phyloP scores from a whole-genome alignment of 2,329 filamentous ascomycete species.

The Alternaria atra region DNA sequence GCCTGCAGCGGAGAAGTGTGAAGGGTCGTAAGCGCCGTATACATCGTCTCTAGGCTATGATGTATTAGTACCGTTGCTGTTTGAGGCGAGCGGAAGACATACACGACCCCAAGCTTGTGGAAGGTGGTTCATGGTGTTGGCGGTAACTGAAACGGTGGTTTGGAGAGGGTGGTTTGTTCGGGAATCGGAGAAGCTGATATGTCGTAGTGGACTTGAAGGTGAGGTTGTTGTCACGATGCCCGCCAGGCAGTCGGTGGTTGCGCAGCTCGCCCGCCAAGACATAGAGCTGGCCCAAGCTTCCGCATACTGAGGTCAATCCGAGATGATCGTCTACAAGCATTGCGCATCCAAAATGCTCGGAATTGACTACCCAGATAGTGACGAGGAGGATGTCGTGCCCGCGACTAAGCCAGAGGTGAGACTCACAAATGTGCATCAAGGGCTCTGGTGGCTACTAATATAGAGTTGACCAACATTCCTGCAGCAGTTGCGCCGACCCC shows the following conservation, averaged over 20 bases:
- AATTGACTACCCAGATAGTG: slow-evolving; percentile 56
- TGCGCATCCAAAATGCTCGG: slow-evolving; percentile 50
- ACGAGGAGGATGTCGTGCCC: slow-evolving; percentile 54
- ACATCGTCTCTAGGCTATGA: slow-evolving; percentile 92
- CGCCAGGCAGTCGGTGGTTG: slow-evolving; percentile 43
- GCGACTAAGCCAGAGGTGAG: slow-evolving; percentile 52
- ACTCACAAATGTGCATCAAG: slow-evolving; percentile 30
- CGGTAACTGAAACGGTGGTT: slow-evolving; percentile 2
- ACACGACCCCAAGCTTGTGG: slow-evolving; percentile 73
- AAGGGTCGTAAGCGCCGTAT: slow-evolving; percentile 91
- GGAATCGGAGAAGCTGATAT: slow-evolving; percentile 5
- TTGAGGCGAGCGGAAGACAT: slow-evolving; percentile 42
- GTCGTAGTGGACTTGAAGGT: slow-evolving; percentile 27
- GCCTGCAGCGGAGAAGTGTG: slow-evolving; percentile 76
- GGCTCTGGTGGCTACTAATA: slow-evolving; percentile 60
- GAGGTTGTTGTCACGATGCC: slow-evolving; percentile 31
- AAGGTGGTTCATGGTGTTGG: slow-evolving; percentile 68
- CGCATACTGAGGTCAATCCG: slow-evolving; percentile 14
- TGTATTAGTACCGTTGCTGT: slow-evolving; percentile 33
- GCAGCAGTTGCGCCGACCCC: slow-evolving; percentile 24
- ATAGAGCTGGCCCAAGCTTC: slow-evolving; percentile 43
- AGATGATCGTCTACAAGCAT: slow-evolving; percentile 10
- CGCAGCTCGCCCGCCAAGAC: slow-evolving; percentile 27
- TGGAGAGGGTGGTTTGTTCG: not conserved
- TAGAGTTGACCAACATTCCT: slow-evolving; percentile 40